A percentile compares a stretch with the other conserved stretches of the same genome.
These are phyloP conservation scores for Epichloe gansuensis DNA, from an alignment of 2,329 filamentous ascomycete genomes.

Conservation along the genomic window DNA sequence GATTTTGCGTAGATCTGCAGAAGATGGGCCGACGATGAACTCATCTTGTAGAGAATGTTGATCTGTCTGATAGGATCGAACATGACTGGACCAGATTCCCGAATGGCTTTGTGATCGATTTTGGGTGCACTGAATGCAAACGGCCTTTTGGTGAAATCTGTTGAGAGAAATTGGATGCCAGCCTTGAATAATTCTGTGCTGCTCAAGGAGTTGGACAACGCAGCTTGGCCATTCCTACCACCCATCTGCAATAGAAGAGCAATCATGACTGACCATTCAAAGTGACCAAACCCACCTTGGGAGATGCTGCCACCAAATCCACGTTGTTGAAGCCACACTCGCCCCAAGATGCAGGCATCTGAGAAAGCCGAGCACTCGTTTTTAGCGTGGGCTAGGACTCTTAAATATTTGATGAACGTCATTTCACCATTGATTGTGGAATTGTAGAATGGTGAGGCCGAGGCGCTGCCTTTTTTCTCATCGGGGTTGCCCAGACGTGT, in stretches of 20 bases:
- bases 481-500: conserved; percentile 43
- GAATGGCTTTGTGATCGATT: conserved; percentile 21
- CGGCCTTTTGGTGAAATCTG: conserved; percentile 57
- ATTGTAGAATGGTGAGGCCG: conserved; percentile 76
- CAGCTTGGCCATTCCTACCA: conserved; percentile 53
- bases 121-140: conserved; percentile 33
- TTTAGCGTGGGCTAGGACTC: conserved; percentile 56
- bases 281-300: conserved; percentile 77
- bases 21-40: conserved; percentile 62
- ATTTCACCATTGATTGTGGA: conserved; percentile 68
- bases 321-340: conserved; percentile 79
- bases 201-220: conserved; percentile 70
- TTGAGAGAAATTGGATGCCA: conserved; percentile 72
- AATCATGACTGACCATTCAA: conserved; percentile 77
- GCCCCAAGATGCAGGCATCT: conserved; percentile 76
- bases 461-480: conserved; percentile 26
- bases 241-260: conserved; percentile 72
- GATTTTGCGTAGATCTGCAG: conserved; percentile 62
- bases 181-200: conserved; percentile 93
- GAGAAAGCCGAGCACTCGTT: conserved; percentile 60
- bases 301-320: conserved; percentile 60
- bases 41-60: conserved; percentile 88
- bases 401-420: conserved; percentile 60
- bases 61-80: conserved; percentile 64
- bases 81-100: conserved; percentile 49